A percentile compares a stretch with the other conserved stretches of the same genome.
Conservation (phyloP, 352 stramenopile genomes). For the Bremia lactucae region DNA sequence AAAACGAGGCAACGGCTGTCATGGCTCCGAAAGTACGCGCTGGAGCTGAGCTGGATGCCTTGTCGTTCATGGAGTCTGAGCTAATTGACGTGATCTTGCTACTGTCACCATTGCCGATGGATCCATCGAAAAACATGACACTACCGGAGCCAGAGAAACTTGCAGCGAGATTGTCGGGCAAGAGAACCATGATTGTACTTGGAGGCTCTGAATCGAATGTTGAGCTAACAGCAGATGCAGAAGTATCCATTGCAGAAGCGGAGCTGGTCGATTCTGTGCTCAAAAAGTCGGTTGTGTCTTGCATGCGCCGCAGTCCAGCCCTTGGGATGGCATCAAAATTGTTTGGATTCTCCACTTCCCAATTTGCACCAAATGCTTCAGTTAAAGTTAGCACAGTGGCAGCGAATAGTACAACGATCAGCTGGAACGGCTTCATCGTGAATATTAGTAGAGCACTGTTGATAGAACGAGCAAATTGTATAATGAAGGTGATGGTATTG, state of each 20-base stretch:
- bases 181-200: conserved; percentile 44
- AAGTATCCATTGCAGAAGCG: conserved; percentile 1
- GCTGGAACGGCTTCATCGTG: too few relatives aligned
- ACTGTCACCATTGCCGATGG: conserved; percentile 9
- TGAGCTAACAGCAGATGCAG: conserved; percentile 9
- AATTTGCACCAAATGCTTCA: too few relatives aligned
- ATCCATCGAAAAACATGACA: conserved; percentile 29
- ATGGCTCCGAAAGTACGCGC: conserved; percentile 4
- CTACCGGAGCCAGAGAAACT: conserved; percentile 34
- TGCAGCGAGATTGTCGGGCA: conserved; percentile 33
- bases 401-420: too few relatives aligned
- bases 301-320: too few relatives aligned
- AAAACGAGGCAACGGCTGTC: conserved; percentile 8
- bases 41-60: conserved; percentile 9
- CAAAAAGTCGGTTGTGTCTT: conserved; percentile 16
- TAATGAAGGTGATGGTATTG: too few relatives aligned
- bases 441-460: too few relatives aligned
- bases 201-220: conserved; percentile 20
- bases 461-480: too few relatives aligned
- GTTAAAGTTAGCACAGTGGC: too few relatives aligned
- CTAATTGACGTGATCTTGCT: conserved; percentile 8
- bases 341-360: background rate
- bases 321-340: background rate
- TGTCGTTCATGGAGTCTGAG: conserved; percentile 6
- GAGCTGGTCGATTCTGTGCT: conserved; percentile 9